These are phyloP conservation scores for Hymenotorrendiella dingleyae DNA, from an alignment of 2,329 filamentous ascomycete species.

Conservation along the genomic window DNA sequence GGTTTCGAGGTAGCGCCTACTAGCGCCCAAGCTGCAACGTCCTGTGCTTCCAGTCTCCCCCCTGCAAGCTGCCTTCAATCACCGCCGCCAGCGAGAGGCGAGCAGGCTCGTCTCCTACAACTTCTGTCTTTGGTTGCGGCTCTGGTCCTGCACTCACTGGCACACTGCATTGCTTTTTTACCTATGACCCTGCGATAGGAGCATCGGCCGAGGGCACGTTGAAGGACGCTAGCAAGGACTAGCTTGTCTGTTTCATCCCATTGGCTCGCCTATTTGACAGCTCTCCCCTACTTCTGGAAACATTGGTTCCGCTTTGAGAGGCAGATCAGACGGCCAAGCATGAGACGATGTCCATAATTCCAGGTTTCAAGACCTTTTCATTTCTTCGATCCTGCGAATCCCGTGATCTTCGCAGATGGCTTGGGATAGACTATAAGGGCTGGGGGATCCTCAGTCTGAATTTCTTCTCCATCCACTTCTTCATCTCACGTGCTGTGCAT, in stretches of 20 bases:
- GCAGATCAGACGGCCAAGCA: slow-evolving; percentile 26
- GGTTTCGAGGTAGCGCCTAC: not conserved
- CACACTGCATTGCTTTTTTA: not conserved
- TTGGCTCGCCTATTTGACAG: not conserved
- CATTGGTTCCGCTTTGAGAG: slow-evolving; percentile 15
- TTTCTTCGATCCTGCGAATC: slow-evolving; percentile 8
- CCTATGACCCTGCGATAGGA: not conserved
- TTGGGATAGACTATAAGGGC: slow-evolving; percentile 16
- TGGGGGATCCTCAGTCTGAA: slow-evolving; percentile 4
- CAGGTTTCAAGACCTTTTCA: slow-evolving; percentile 18
- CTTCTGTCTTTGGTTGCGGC: not conserved
- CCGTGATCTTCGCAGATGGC: slow-evolving; percentile 7
- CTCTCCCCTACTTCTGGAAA: slow-evolving; percentile 2
- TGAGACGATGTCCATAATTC: slow-evolving; percentile 13
- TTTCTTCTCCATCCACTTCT: slow-evolving; percentile 18
- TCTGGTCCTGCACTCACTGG: not conserved
- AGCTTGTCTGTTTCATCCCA: not conserved
- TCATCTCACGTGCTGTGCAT: slow-evolving; percentile 21
- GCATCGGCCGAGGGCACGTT: not conserved
- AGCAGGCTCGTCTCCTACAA: not conserved
- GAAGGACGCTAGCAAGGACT: not conserved
- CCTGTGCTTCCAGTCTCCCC: not conserved
- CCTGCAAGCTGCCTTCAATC: not conserved
- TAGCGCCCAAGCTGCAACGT: slow-evolving; percentile 3
- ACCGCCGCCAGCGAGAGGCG: not conserved